These are phyloP conservation scores for Pseudocercospora pini-densiflorae DNA, from an alignment of 2,329 filamentous ascomycete genomes.

Conservation along the genomic window DNA sequence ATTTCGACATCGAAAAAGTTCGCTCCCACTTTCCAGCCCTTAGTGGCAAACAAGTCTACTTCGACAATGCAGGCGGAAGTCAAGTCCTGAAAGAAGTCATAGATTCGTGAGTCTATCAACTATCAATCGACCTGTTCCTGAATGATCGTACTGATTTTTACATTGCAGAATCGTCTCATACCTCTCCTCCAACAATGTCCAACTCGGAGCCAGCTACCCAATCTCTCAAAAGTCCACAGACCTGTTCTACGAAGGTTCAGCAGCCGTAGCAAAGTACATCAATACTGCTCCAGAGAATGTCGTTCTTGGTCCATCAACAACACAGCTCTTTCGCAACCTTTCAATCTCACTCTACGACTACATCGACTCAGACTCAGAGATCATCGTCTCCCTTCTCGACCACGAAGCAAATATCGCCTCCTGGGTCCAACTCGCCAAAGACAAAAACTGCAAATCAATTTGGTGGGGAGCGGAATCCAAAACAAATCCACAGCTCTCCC, in stretches of 20 bases:
- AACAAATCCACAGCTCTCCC: constrained; percentile 63
- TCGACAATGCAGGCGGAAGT: constrained; percentile 78
- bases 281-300: constrained; percentile 71
- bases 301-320: constrained; percentile 74
- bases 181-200: constrained; percentile 71
- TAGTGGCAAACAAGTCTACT: constrained; percentile 68
- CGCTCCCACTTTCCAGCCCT: constrained; percentile 71
- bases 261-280: constrained; percentile 71
- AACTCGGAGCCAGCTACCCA: constrained; percentile 73
- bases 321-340: constrained; percentile 76
- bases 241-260: constrained; percentile 63
- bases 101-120: constrained; percentile 59
- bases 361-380: constrained; percentile 57
- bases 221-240: constrained; percentile 63
- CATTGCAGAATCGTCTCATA: constrained; percentile 65
- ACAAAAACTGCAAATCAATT: constrained; percentile 65
- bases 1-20: constrained; percentile 60
- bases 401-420: constrained; percentile 79
- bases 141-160: constrained; percentile 1
- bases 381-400: constrained; percentile 73
- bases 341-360: constrained; percentile 61
- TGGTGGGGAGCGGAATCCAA: constrained; percentile 63
- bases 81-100: constrained; percentile 69
- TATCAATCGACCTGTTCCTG: constrained; percentile 46
- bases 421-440: constrained; percentile 71